A percentile compares a stretch with the other conserved stretches of the same genome.
phyloP scores from a whole-genome alignment of 1,284 basidiomycete species.

The Malassezia globosa region DNA sequence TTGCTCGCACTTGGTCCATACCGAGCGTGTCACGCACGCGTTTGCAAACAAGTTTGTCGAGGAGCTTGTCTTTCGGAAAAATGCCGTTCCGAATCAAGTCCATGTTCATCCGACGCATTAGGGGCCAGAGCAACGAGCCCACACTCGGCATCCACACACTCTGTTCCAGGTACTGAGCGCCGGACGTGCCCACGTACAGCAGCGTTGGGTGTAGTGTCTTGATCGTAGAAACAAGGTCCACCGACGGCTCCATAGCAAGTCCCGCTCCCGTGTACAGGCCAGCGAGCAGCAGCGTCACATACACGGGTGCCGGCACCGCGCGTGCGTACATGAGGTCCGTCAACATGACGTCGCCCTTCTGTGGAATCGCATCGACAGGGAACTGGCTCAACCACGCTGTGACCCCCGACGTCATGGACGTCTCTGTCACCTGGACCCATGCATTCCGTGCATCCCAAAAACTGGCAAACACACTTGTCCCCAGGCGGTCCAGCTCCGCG shows the following conservation, averaged over 20 bases:
- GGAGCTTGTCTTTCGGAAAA: conserved; percentile 18
- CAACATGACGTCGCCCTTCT: conserved; percentile 27
- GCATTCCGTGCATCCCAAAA: conserved; percentile 5
- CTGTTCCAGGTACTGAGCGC: conserved; percentile 25
- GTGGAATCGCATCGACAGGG: conserved; percentile 24
- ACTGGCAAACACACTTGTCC: conserved; percentile 3
- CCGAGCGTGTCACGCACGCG: conserved; percentile 19
- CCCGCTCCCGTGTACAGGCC: conserved; percentile 38
- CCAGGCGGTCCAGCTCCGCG: conserved; percentile 8
- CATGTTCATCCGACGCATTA: conserved; percentile 20
- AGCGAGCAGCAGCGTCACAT: conserved; percentile 27
- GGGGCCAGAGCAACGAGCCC: conserved; percentile 12
- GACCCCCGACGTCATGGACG: conserved; percentile 18
- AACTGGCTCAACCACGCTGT: conserved; percentile 28
- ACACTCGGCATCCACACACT: conserved; percentile 19
- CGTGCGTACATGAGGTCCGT: conserved; percentile 18
- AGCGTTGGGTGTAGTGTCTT: conserved; percentile 20
- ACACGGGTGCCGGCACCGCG: conserved; percentile 19
- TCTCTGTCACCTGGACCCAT: conserved; percentile 11
- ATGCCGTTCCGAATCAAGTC: conserved; percentile 31
- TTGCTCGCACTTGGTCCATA: conserved; percentile 16
- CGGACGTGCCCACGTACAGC: conserved; percentile 26
- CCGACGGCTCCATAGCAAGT: conserved; percentile 20
- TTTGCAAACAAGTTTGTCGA: conserved; percentile 24
- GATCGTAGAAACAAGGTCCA: neutral